Base-by-base conservation (phyloP, 2,329 filamentous ascomycete species). In the Huntiella abstrusa region DNA sequence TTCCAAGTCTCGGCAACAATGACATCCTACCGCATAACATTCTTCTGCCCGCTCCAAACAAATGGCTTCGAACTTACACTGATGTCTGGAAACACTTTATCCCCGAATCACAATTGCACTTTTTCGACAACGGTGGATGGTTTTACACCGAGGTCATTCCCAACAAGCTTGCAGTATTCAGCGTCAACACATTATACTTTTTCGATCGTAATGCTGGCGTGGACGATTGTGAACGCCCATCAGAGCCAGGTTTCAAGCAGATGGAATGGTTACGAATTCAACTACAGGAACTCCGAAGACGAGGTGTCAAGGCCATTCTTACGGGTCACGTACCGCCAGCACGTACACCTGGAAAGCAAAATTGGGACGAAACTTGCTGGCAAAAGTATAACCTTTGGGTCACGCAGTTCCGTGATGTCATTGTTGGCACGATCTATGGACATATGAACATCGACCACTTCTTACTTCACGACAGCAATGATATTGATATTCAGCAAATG, bases 391-490 rank as follows among this genome's bases (percentile, higher is more conserved):
- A 85, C 0, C 65, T 96, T 3, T 96, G 87, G 85, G 65, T 88
- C 56, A 73, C 77, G 54, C 85, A 92, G 59, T 98, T 86, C 60
- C 81, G 91, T 33, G 91, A 98, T 59, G 80, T 98, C 34, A 70
- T 98, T 15, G 70, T 87, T 15, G 77, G 74, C 10, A 77, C 76
- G 19, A 57, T 93, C 4, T 98, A 82, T 57, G 91, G 88, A 1
- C 91, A 98, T 59, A 96, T 98, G 91, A 98, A 98, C 57, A 83
- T 95, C 53, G 91, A 98, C 55, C 91, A 98, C 60, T 98, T 98
- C 61, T 73, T 96, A 57, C 65, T 98, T 12, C 84, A 94, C 55
- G 88, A 96, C 58, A 83, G 77, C 48, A 69, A 81, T 36, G 73
- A 93, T 1, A 69, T 95, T 46, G 70, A 82, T 51, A 69, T 85